Base-by-base conservation (phyloP, 495 filamentous ascomycete species). In the Talaromyces ruber region DNA sequence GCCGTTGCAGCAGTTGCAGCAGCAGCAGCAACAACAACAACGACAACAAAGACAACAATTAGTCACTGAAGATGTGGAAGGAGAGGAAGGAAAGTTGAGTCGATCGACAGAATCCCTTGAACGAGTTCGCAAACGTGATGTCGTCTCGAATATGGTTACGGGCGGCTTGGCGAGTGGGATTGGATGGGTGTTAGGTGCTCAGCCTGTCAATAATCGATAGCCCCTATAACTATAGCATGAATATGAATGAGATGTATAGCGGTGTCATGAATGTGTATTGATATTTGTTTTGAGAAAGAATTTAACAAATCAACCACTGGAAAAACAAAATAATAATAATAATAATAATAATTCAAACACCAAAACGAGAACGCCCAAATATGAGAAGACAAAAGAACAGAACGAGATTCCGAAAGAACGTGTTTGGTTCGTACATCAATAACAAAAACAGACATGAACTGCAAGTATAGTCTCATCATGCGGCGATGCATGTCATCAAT, bases 111-210 rank as follows among this genome's bases (percentile, higher is more conserved):
- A 64, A 26, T 65, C 63, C 28, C 72, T 66, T 18, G 72, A 74
- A 59, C 72, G 77, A 47, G 74, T 85, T 25, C 77, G 91, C 51
- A 94, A 93, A 76, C 80, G 92, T 64, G 91, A 96, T 77, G 84
- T 93, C 74, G 80, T 95, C 58, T 83, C 72, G 72, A 89, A 77
- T 78, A 92, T 82, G 88, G 86, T 80, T 72, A 92, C 71, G 66
- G 89, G 78, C 67, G 91, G 71, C 14, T 72, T 96, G 65, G 91
- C 88, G 2, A 89, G 86, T 67, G 91, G 91, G 3, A 84, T 96
- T 66, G 91, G 91, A 2, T 96, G 91, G 91, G 79, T 96, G 39
- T 81, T 96, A 63, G 88, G 88, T 64, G 88, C 88, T 14, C 87
- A 85, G 63, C 79, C 84, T n/a, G 74, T 81, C 37, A 71, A 73